These are phyloP conservation scores for Aspergillus pseudotamarii DNA, from an alignment of 2,329 filamentous ascomycete species.

Conservation along the genomic window DNA sequence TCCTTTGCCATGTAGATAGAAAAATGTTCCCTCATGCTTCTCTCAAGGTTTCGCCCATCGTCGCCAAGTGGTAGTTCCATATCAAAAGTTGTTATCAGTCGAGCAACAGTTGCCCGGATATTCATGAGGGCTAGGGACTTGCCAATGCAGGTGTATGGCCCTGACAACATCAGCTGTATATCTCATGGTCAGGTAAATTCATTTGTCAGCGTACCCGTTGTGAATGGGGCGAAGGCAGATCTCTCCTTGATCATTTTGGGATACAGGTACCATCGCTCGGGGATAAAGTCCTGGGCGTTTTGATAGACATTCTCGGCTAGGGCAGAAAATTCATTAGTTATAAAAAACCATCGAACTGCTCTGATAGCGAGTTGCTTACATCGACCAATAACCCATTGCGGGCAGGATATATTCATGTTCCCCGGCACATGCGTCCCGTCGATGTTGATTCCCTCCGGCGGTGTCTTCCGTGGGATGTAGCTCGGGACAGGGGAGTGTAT, in stretches of 20 bases:
- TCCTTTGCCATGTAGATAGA: not conserved
- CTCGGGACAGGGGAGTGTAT: conserved; percentile 16
- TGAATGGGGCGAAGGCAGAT: conserved; percentile 39
- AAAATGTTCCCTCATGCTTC: conserved; percentile 7
- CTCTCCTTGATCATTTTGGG: conserved; percentile 38
- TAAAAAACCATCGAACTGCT: not conserved
- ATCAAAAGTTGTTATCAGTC: conserved; percentile 7
- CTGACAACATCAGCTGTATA: not conserved
- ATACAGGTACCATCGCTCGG: conserved; percentile 38
- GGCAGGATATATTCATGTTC: conserved; percentile 25
- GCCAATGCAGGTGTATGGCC: conserved; percentile 9
- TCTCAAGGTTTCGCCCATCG: conserved; percentile 7
- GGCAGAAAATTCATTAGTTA: not conserved
- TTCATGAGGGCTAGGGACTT: conserved; percentile 8
- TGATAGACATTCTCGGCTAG: conserved; percentile 31
- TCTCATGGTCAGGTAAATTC: not conserved
- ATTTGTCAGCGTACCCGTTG: conserved; percentile 25
- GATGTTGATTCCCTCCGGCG: conserved; percentile 22
- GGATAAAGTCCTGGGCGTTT: conserved; percentile 26
- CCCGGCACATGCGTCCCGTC: conserved; percentile 21
- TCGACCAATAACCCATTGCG: conserved; percentile 26
- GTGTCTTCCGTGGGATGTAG: conserved; percentile 14
- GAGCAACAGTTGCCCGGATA: conserved; percentile 8
- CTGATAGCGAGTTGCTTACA: conserved; percentile 20
- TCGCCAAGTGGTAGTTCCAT: conserved; percentile 1